A percentile compares a stretch with the other conserved stretches of the same genome.
These are phyloP conservation scores for Ganoderma multipileum DNA, from an alignment of 1,284 basidiomycete species.

Conservation along the genomic window DNA sequence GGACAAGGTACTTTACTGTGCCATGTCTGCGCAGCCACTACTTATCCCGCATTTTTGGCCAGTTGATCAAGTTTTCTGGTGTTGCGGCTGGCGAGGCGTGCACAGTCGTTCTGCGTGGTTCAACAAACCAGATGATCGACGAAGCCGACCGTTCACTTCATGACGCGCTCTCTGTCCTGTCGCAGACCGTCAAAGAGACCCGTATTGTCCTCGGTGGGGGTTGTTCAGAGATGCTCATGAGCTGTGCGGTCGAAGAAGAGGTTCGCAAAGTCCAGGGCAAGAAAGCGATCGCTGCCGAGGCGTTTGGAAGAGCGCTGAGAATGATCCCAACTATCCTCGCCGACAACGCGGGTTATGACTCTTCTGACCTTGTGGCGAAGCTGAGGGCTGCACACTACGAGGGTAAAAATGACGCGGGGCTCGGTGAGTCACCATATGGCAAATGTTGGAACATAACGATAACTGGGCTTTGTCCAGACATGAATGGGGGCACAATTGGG, in stretches of 20 bases:
- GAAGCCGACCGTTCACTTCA: conserved; percentile 98
- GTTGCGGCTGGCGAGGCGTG: conserved; percentile 99
- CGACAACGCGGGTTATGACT: conserved; percentile 98
- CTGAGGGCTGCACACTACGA: conserved; percentile 95
- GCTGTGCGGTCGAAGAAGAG: conserved; percentile 90
- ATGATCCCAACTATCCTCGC: conserved; percentile 97
- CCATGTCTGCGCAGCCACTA: not conserved
- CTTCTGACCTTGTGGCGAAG: conserved; percentile 91
- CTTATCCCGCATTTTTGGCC: conserved; percentile 3
- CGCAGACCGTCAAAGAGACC: conserved; percentile 98
- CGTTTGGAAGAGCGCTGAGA: conserved; percentile 88
- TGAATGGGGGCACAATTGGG: conserved; percentile 85
- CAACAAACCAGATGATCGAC: conserved; percentile 98
- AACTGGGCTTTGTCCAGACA: conserved; percentile 59
- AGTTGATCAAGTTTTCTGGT: conserved; percentile 99
- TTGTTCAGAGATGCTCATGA: conserved; percentile 98
- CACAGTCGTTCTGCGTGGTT: conserved; percentile 96
- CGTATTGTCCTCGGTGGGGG: conserved; percentile 94
- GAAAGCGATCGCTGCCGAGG: conserved; percentile 94
- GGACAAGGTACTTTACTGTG: conserved; percentile 77
- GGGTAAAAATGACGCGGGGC: conserved; percentile 84
- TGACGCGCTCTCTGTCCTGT: conserved; percentile 96
- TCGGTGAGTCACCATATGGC: conserved; percentile 60
- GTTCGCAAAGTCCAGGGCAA: conserved; percentile 90
- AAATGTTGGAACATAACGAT: not conserved